Base-by-base conservation (phyloP, 495 filamentous ascomycete species). In the Sordaria brevicollis region DNA sequence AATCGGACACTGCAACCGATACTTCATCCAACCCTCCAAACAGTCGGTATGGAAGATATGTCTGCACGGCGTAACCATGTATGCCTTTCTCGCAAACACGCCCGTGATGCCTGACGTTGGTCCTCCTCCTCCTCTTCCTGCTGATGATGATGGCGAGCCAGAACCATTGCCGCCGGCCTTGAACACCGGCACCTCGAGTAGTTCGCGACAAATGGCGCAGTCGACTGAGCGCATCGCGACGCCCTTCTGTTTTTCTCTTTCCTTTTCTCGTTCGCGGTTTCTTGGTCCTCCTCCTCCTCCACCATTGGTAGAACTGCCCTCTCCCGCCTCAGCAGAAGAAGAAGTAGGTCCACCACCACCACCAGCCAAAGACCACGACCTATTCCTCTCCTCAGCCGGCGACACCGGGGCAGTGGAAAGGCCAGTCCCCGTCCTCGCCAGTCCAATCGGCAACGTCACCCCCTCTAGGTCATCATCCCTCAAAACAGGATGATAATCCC, bases 51-150 rank as follows among this genome's bases (percentile, higher is more conserved):
- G 95, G 77, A 98, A 99, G 31, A 97, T 94, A 82, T 99, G 95
- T 68, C 93, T 85, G 78, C 95, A 99, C 37, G 95, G 94, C 67
- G 95, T 99, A 31, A 98, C 93, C 95, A 99, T 99, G 79, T 97
- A 97, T 68, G 84, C 81, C 65, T 93, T 86, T 68, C 94, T 83
- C 31, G 90, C 91, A 69, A 97, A 83, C 67, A 96, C 85, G 29
- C 88, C 91, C 2, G 87, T 82, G 41, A 92, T 86, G 21, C 89
- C 88, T 69, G 74, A 74, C 49, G 74, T 73, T 57, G 78, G 77
- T 80, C 82, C 70, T 80, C 89, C 75, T n/a, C n/a, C n/a, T n/a
- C n/a, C n/a, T n/a, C n/a, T n/a, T n/a, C n/a, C 49, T 15, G 49
- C 49, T 49, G 6, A 17, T 54, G 21, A 10, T 25, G 9, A 17